These are phyloP conservation scores for Biscogniauxia mediterranea DNA, from an alignment of 2,329 filamentous ascomycete species.

Conservation along the genomic window DNA sequence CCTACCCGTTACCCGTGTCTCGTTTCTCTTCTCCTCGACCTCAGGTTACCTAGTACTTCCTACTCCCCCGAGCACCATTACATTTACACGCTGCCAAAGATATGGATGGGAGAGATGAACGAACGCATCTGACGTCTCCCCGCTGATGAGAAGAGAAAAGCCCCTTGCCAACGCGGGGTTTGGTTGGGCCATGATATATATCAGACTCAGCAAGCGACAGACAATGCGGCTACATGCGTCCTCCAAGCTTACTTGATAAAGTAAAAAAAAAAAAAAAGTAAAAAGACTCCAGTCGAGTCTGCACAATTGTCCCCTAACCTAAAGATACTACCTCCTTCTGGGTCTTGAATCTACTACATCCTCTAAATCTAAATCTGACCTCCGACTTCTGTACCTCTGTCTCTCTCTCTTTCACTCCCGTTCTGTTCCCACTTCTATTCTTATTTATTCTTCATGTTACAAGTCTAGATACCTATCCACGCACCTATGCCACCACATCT, in stretches of 20 bases:
- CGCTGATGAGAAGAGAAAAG: too few relatives aligned
- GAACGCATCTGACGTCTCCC: too few relatives aligned
- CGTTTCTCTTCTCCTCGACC: background rate
- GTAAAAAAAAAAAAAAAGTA: too few relatives aligned
- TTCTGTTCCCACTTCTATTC: too few relatives aligned
- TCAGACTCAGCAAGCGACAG: background rate
- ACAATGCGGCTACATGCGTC: background rate
- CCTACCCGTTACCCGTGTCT: slow-evolving; percentile 15
- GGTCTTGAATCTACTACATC: too few relatives aligned
- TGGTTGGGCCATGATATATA: background rate
- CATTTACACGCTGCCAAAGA: background rate
- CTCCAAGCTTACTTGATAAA: background rate
- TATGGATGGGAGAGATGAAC: background rate
- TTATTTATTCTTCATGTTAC: too few relatives aligned
- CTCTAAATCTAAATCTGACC: background rate
- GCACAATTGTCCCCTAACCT: background rate
- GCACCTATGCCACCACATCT: too few relatives aligned
- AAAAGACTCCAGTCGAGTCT: background rate
- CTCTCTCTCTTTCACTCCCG: background rate
- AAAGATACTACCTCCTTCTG: too few relatives aligned
- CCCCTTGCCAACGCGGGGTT: background rate
- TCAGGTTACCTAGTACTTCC: too few relatives aligned
- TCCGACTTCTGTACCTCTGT: background rate
- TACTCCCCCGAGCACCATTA: too few relatives aligned
- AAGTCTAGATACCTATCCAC: too few relatives aligned